Evolutionary conservation across 441 rosid species (phyloP), one percentile per base, ranked within the genome.

Genomic region (Geranium incanum): DNA sequence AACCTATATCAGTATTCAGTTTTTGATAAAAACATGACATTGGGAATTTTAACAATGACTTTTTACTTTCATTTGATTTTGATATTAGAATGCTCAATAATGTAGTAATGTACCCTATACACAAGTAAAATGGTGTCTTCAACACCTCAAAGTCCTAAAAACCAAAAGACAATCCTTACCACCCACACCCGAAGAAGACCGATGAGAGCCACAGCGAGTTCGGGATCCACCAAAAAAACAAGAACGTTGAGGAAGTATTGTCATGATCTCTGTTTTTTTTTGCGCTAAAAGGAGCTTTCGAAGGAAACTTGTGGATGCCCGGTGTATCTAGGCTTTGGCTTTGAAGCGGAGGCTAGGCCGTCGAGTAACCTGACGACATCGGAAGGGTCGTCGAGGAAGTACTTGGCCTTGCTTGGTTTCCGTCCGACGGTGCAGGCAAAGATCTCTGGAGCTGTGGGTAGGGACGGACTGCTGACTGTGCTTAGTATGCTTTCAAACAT

Each of bases 381-480:
- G 15, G 76, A 77, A 21, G 81, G 83, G 65, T 78, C 83, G 28
- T 84, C 86, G 0, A 86, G 81, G 70, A 78, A 86, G 76, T 84
- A 86, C 77, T 81, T 83, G 41, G 90, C 87, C 78, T 83, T 86
- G 78, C 89, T 84, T 7, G 87, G 89, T 80, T 86, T 86, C 64
- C 79, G 78, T 50, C 89, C 89, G 15, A 83, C 86, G 0, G 88
- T 86, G 70, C 88, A 28, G 33, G 33, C 33, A 28, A 28, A 28
- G 33, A 28, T 28, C 76, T 84, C 88, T 18, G 84, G 78, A 68
- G 78, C 65, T 33, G 41, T 50, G 12, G 81, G 82, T 36, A 77
- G 72, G 39, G 87, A 68, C 36, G 80, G 84, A 71, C 71, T 43
- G 11, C 81, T 80, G 50, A 80, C 77, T 0, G 78, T 80, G 63